Base-by-base conservation (phyloP, 495 filamentous ascomycete species). In the Cercophora samala region DNA sequence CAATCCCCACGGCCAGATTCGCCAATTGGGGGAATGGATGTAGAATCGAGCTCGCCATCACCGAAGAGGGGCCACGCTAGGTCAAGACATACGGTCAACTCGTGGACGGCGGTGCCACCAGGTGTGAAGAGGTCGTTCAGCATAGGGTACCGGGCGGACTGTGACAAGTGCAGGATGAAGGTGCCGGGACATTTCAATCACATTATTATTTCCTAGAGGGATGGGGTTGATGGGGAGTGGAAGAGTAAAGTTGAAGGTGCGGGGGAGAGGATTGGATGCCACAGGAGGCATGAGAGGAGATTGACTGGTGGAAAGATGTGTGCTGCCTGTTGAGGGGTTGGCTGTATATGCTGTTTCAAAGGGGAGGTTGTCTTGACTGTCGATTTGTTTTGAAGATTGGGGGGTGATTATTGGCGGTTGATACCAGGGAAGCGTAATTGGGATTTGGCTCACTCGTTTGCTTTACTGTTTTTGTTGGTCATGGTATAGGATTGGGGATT, bases 121-220 rank as follows among this genome's bases (percentile, higher is more conserved):
- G 80, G 78, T 67, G 86, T 86, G 80, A 93, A 88, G 77, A 84
- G 84, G 69, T 83, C 84, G 29, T 87, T 96, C 71, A 88, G 87
- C 67, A 93, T 97, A 88, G 93, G 93, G 21, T 95, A 90, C 77
- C 83, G 92, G 53, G 86, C 89, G 15, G 91, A 94, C 75, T 97
- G 93, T 77, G 91, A 93, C 63, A 94, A 94, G 78, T 97, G 93
- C 75, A 84, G 83, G 61, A 81, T 82, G 70, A 89, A 87, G 75
- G 89, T 94, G 29, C 92, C 92, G 0, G 92, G 93, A 0, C 93
- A 97, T 76, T 94, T 93, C 70, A 93, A 89, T 71, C 93, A 97
- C 77, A 93, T 94, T 58, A 85, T 91, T 51, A 76, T 84, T 26
- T 84, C 82, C 22, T 84, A 83, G 80, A 51, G 73, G 26, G 74